These are phyloP conservation scores for Peterozyma xylosa DNA, from an alignment of 805 yeast genomes.

Conservation along the genomic window DNA sequence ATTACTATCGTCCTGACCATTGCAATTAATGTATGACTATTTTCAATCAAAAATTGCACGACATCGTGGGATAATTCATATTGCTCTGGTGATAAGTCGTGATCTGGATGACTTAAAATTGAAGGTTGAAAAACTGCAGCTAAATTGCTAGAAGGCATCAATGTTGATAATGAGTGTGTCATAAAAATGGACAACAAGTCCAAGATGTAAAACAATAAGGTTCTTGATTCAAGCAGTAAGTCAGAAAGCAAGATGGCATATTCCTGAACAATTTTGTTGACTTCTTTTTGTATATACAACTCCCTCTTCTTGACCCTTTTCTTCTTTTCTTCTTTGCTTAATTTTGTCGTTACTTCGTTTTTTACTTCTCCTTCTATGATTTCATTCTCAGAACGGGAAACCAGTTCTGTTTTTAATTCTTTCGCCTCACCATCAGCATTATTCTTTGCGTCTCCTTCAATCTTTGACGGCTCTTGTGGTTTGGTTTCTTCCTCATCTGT, in stretches of 20 bases:
- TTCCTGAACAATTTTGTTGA: slow-evolving; percentile 59
- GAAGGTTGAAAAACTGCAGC: slow-evolving; percentile 98
- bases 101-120: slow-evolving; percentile 85
- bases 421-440: not conserved
- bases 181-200: slow-evolving; percentile 85
- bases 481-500: not conserved
- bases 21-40: slow-evolving; percentile 72
- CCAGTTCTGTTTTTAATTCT: not conserved
- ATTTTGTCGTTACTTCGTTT: not conserved
- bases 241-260: slow-evolving; percentile 62
- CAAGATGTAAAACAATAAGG: slow-evolving; percentile 75
- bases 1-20: slow-evolving; percentile 14
- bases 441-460: not conserved
- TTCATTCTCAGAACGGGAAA: not conserved
- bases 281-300: slow-evolving; percentile 47
- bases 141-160: slow-evolving; percentile 88
- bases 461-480: not conserved
- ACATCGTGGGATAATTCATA: slow-evolving; percentile 82
- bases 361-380: slow-evolving; percentile 2
- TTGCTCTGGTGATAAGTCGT: slow-evolving; percentile 89
- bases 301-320: slow-evolving; percentile 25
- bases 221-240: slow-evolving; percentile 74
- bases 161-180: slow-evolving; percentile 64
- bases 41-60: slow-evolving; percentile 82
- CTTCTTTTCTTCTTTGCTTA: not conserved